Percentiles rank a stretch among this genome's conserved stretches.
Evolutionary conservation across 2,329 filamentous ascomycete genomes (phyloP).

Genomic region (Colletotrichum siamense): DNA sequence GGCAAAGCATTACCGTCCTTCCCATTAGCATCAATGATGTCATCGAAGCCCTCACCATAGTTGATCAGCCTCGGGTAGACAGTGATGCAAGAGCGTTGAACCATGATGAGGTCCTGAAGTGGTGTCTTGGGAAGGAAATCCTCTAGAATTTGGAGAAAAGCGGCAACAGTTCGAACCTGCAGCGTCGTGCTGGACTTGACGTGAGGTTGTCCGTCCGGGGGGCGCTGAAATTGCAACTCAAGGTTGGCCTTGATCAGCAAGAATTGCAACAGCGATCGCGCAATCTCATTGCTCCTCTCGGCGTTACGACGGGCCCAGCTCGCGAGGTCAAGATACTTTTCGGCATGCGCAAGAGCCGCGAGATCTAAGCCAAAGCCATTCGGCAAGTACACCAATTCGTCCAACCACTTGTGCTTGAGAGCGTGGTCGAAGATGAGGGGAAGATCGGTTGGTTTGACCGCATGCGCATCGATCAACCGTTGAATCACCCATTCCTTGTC

Average conservation of each 20-base stretch:
- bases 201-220: constrained; percentile 63
- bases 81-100: constrained; percentile 89
- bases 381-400: constrained; percentile 77
- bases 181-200: constrained; percentile 74
- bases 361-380: constrained; percentile 90
- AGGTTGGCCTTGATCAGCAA: constrained; percentile 83
- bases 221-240: constrained; percentile 76
- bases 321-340: constrained; percentile 79
- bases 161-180: constrained; percentile 83
- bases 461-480: constrained; percentile 80
- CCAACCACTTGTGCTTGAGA: constrained; percentile 82
- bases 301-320: constrained; percentile 79
- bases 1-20: constrained; percentile 82
- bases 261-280: constrained; percentile 77
- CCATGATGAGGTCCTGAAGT: constrained; percentile 73
- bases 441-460: constrained; percentile 65
- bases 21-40: constrained; percentile 87
- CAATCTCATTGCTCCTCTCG: constrained; percentile 71
- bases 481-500: constrained; percentile 87
- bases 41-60: constrained; percentile 90
- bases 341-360: constrained; percentile 82
- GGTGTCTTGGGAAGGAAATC: constrained; percentile 67
- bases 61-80: constrained; percentile 95
- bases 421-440: constrained; percentile 65
- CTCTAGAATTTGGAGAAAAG: constrained; percentile 79